Evolutionary conservation across 768 basidiomycete genomes (phyloP).

Genomic region (Boletellus emodensis): DNA sequence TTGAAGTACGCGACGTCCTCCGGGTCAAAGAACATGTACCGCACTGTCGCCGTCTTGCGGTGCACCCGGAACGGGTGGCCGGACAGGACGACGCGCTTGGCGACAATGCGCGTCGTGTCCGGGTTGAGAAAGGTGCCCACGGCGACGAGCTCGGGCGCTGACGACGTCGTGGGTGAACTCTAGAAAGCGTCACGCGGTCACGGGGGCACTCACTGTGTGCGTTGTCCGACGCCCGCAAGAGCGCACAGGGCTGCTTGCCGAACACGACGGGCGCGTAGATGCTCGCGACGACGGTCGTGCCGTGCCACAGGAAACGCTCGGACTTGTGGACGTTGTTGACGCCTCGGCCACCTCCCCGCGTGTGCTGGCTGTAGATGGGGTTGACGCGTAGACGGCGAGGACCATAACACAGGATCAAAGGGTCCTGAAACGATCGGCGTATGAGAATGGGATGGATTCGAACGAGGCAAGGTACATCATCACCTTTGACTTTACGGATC

Average conservation of each 20-base stretch:
- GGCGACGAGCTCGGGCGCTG: constrained; percentile 82
- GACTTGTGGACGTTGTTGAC: constrained; percentile 98
- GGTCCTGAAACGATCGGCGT: constrained; percentile 52
- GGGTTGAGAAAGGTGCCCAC: constrained; percentile 84
- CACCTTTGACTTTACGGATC: constrained; percentile 88
- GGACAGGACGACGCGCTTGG: constrained; percentile 92
- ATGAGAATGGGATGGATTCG: background rate
- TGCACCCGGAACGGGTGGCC: constrained; percentile 97
- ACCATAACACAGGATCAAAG: constrained; percentile 83
- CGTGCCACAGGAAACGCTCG: constrained; percentile 84
- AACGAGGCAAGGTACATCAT: background rate
- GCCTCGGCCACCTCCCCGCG: constrained; percentile 84
- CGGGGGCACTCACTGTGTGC: constrained; percentile 49
- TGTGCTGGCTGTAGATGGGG: constrained; percentile 91
- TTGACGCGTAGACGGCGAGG: constrained; percentile 80
- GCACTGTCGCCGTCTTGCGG: constrained; percentile 93
- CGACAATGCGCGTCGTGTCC: constrained; percentile 86
- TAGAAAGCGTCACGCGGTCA: too few species aligned
- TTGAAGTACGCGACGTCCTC: constrained; percentile 92
- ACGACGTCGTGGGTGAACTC: too few species aligned
- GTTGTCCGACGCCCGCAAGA: constrained; percentile 69
- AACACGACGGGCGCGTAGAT: constrained; percentile 87
- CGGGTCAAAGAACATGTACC: constrained; percentile 98
- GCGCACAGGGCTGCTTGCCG: constrained; percentile 70
- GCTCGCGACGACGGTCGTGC: constrained; percentile 77